phyloP scores from a whole-genome alignment of 2,329 filamentous ascomycete species.

The Alternaria gansuensis region DNA sequence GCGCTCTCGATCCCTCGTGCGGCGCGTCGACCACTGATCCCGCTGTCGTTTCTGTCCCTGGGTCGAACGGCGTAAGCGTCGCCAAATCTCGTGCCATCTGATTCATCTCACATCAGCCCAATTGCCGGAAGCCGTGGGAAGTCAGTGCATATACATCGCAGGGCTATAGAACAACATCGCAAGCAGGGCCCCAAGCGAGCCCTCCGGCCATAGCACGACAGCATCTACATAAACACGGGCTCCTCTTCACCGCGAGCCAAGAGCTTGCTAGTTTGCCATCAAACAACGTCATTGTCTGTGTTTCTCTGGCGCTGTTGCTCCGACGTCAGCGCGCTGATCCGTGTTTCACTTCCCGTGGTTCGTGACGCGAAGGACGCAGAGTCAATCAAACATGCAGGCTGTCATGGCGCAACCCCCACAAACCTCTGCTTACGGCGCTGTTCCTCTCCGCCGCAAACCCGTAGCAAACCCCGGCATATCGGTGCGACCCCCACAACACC shows the following conservation, averaged over 20 bases:
- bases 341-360: conserved; percentile 36
- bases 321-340: conserved; percentile 42
- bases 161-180: conserved; percentile 27
- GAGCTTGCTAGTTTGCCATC: conserved; percentile 6
- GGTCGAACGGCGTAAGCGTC: conserved; percentile 27
- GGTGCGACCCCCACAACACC: conserved; percentile 42
- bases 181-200: conserved; percentile 40
- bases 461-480: conserved; percentile 45
- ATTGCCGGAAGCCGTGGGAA: conserved; percentile 41
- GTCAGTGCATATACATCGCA: conserved; percentile 31
- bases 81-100: conserved; percentile 19
- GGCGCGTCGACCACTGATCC: conserved; percentile 7
- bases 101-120: conserved; percentile 31
- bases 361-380: conserved; percentile 30
- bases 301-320: conserved; percentile 30
- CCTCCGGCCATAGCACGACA: conserved; percentile 18
- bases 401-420: conserved; percentile 40
- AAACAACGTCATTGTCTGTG: conserved; percentile 22
- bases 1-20: neutral
- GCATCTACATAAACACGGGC: conserved; percentile 33
- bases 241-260: conserved; percentile 16
- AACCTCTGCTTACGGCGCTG: conserved; percentile 38
- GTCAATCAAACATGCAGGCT: conserved; percentile 39
- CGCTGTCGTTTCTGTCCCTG: conserved; percentile 7
- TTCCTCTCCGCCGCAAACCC: conserved; percentile 49